These are phyloP conservation scores for Leishmania gerbilli DNA, from an alignment of 208 protist genomes.

Conservation along the genomic window DNA sequence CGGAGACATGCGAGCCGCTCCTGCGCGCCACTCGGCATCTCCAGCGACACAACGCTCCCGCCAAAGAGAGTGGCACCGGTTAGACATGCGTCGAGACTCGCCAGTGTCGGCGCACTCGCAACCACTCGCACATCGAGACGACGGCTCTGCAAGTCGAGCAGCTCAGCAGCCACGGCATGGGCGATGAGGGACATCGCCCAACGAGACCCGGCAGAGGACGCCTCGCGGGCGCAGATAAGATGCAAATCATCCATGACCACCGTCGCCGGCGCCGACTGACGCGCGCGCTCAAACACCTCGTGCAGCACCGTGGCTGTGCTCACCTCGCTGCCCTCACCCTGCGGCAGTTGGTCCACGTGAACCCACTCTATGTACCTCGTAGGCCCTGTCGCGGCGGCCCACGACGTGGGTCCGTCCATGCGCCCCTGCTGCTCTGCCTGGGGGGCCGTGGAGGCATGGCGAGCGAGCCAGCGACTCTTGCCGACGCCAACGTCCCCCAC, in stretches of 20 bases:
- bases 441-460: background rate
- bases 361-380: slow-evolving; percentile 27
- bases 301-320: slow-evolving; percentile 89
- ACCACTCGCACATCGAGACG: slow-evolving; percentile 35
- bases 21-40: slow-evolving; percentile 20
- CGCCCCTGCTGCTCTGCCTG: background rate
- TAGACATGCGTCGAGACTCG: slow-evolving; percentile 36
- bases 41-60: slow-evolving; percentile 21
- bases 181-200: slow-evolving; percentile 53
- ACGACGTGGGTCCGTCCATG: background rate
- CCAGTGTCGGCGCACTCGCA: slow-evolving; percentile 34
- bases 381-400: background rate
- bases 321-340: slow-evolving; percentile 42
- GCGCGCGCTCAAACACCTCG: slow-evolving; percentile 92
- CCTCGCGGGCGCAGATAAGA: slow-evolving; percentile 40
- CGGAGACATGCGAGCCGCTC: slow-evolving; percentile 35
- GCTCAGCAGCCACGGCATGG: slow-evolving; percentile 36
- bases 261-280: slow-evolving; percentile 78
- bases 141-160: slow-evolving; percentile 32
- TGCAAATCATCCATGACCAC: slow-evolving; percentile 62
- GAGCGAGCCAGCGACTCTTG: slow-evolving; percentile 38
- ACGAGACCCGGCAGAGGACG: slow-evolving; percentile 30
- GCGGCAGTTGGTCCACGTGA: slow-evolving; percentile 44
- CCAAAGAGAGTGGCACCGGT: slow-evolving; percentile 23
- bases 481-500: slow-evolving; percentile 53